These are phyloP conservation scores for Aegilops longissima DNA, from an alignment of 176 grass and related monocot species.

Conservation along the genomic window DNA sequence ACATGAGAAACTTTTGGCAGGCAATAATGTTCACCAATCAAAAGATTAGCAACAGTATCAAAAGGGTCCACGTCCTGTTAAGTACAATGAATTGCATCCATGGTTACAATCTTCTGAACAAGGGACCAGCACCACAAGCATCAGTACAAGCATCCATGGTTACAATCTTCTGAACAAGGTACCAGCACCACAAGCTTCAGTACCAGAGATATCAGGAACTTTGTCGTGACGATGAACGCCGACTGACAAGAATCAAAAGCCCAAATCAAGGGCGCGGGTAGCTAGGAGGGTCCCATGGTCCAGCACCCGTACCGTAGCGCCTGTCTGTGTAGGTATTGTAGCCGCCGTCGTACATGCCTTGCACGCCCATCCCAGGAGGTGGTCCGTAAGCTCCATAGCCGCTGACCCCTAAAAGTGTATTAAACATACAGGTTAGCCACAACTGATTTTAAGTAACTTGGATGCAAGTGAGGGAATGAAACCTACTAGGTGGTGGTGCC, in stretches of 20 bases:
- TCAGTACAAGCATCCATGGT: neutral
- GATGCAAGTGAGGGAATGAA: neutral
- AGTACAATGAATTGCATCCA: too few species aligned
- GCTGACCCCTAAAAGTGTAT: conserved; percentile 39
- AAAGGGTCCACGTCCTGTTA: too few species aligned
- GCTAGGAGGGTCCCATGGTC: neutral
- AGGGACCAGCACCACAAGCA: neutral
- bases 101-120: neutral
- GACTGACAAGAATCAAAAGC: neutral
- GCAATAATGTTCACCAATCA: too few species aligned
- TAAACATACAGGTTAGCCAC: conserved; percentile 1
- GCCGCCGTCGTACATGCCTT: conserved; percentile 18
- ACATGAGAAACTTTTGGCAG: too few species aligned
- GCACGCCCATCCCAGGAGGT: conserved; percentile 36
- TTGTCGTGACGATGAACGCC: neutral
- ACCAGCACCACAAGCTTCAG: neutral
- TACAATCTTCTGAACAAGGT: neutral
- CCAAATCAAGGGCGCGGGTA: neutral
- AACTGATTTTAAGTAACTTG: neutral
- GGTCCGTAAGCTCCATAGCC: conserved; percentile 39
- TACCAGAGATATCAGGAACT: neutral
- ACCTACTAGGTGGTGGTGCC: conserved; percentile 31
- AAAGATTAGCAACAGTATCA: too few species aligned
- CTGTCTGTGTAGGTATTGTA: neutral
- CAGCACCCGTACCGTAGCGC: neutral